These are phyloP conservation scores for Teratosphaeria epicoccoides DNA, from an alignment of 2,329 filamentous ascomycete species.

Conservation along the genomic window DNA sequence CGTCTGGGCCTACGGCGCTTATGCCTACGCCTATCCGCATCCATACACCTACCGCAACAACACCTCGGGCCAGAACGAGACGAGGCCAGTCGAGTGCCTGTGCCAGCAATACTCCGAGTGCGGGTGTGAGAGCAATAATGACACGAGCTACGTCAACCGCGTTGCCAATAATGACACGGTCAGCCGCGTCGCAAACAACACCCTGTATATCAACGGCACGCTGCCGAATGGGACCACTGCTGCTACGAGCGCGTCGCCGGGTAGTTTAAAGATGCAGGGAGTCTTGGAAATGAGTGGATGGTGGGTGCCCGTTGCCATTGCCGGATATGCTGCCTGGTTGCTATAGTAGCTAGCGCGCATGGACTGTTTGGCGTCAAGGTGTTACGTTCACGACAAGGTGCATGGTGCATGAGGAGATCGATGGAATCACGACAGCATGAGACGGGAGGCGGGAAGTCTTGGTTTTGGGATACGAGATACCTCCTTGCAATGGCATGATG, in stretches of 20 bases:
- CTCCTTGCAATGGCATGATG: background rate
- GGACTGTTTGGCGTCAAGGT: too few species aligned
- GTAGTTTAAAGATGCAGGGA: conserved; percentile 6
- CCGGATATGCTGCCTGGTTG: conserved; percentile 26
- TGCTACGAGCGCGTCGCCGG: conserved; percentile 15
- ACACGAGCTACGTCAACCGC: conserved; percentile 49
- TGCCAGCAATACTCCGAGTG: conserved; percentile 50
- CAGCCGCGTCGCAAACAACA: conserved; percentile 46
- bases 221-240: conserved; percentile 39
- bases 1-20: background rate
- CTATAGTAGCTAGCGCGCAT: conserved; percentile 9
- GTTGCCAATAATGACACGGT: conserved; percentile 51
- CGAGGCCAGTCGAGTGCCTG: conserved; percentile 35
- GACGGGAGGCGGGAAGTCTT: background rate
- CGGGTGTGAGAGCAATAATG: conserved; percentile 58
- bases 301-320: conserved; percentile 29
- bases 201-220: conserved; percentile 64
- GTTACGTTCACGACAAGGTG: too few species aligned
- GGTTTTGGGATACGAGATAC: too few species aligned
- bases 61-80: background rate
- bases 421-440: background rate
- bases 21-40: background rate
- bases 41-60: conserved; percentile 1
- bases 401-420: background rate
- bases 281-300: conserved; percentile 27